Percentiles rank a stretch among this genome's conserved stretches.
Conservation (phyloP, 441 rosid species). For the Adansonia madagascariensis region DNA sequence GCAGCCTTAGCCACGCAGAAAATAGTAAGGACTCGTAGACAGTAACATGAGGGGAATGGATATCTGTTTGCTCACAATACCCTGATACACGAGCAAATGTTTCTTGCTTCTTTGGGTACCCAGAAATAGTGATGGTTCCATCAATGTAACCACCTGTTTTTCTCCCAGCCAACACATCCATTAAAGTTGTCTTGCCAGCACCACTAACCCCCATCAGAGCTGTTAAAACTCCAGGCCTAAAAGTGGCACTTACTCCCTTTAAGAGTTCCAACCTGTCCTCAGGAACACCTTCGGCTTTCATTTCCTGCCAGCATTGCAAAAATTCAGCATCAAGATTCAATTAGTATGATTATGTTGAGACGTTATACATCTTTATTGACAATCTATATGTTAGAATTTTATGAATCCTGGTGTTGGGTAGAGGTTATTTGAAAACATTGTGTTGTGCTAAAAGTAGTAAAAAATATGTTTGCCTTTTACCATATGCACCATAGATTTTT, state of each 20-base stretch:
- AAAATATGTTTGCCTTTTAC: no score
- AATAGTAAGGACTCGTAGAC: slow-evolving; percentile 61
- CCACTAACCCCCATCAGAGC: slow-evolving; percentile 67
- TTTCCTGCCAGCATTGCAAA: slow-evolving; percentile 44
- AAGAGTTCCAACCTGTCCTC: slow-evolving; percentile 58
- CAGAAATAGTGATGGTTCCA: slow-evolving; percentile 59
- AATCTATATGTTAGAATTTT: no score
- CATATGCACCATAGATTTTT: no score
- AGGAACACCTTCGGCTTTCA: slow-evolving; percentile 55
- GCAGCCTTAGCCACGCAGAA: slow-evolving; percentile 73
- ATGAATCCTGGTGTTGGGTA: no score
- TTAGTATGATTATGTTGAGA: no score
- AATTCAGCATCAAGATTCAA: no score
- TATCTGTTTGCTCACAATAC: slow-evolving; percentile 73
- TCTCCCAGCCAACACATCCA: slow-evolving; percentile 78
- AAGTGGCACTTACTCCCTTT: slow-evolving; percentile 46
- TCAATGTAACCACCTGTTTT: slow-evolving; percentile 66
- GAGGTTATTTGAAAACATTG: no score
- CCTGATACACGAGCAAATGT: slow-evolving; percentile 73
- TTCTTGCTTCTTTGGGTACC: slow-evolving; percentile 66
- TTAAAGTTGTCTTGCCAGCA: slow-evolving; percentile 76
- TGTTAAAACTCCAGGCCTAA: no score
- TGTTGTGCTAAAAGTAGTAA: no score
- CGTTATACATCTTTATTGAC: no score
- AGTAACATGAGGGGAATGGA: slow-evolving; percentile 73